Conservation (phyloP, 2,329 filamentous ascomycete genomes). For the Fusarium sp. region DNA sequence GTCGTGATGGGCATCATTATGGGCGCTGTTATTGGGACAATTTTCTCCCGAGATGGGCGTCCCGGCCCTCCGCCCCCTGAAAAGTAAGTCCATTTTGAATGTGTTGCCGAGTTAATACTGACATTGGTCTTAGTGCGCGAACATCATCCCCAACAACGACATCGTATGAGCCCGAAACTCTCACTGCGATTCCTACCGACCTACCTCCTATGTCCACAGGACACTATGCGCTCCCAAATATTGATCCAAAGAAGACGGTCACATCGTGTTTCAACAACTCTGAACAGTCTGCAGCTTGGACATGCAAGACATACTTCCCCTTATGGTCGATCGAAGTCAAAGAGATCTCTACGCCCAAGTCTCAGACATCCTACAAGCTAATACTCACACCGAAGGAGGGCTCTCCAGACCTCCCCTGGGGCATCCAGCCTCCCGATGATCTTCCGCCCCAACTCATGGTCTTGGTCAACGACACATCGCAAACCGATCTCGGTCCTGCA, state of each 20-base stretch:
- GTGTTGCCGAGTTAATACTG: neutral
- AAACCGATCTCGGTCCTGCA: slow-evolving; percentile 59
- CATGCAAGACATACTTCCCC: slow-evolving; percentile 61
- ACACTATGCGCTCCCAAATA: slow-evolving; percentile 62
- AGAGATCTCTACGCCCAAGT: slow-evolving; percentile 33
- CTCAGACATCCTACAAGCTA: slow-evolving; percentile 52
- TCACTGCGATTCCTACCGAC: slow-evolving; percentile 59
- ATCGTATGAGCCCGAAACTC: slow-evolving; percentile 57
- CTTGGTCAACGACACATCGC: slow-evolving; percentile 62
- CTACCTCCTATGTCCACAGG: slow-evolving; percentile 64
- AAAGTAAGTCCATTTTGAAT: slow-evolving; percentile 22
- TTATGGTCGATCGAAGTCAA: slow-evolving; percentile 56
- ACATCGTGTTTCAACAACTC: slow-evolving; percentile 65
- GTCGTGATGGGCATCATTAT: slow-evolving; percentile 63
- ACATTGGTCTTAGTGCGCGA: slow-evolving; percentile 21
- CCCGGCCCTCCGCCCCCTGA: slow-evolving; percentile 3
- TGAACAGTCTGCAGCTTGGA: slow-evolving; percentile 66
- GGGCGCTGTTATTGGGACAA: slow-evolving; percentile 63
- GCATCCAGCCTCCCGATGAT: slow-evolving; percentile 61
- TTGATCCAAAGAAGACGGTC: slow-evolving; percentile 58
- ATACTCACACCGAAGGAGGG: slow-evolving; percentile 45
- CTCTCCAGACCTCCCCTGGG: slow-evolving; percentile 56
- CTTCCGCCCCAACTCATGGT: slow-evolving; percentile 50
- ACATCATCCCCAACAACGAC: slow-evolving; percentile 48
- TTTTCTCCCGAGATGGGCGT: slow-evolving; percentile 45